phyloP scores from a whole-genome alignment of 768 basidiomycete species.

The Russula olivacea region DNA sequence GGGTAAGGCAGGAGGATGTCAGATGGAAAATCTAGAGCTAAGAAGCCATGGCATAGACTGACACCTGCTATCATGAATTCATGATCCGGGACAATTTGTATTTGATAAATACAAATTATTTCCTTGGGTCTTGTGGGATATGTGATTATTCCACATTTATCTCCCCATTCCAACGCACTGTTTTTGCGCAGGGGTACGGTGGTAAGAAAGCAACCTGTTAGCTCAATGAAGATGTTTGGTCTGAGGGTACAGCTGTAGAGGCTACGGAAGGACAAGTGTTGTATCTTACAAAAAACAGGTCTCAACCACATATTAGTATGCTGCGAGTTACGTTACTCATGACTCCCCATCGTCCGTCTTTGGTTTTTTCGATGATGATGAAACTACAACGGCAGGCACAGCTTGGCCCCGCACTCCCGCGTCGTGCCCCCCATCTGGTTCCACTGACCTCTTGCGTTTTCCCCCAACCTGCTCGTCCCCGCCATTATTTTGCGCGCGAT shows the following conservation, averaged over 20 bases:
- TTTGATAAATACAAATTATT: background rate
- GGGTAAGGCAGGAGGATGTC: background rate
- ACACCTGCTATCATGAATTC: background rate
- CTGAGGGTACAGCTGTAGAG: background rate
- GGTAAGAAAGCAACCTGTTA: background rate
- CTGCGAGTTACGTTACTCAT: conserved; percentile 8
- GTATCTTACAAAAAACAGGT: conserved; percentile 10
- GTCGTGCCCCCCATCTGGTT: conserved; percentile 73
- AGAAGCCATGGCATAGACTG: background rate
- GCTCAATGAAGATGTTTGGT: background rate
- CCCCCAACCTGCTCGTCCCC: conserved; percentile 50
- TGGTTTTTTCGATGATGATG: conserved; percentile 35
- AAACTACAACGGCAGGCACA: conserved; percentile 42
- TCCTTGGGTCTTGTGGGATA: background rate
- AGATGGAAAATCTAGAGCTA: background rate
- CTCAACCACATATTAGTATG: conserved; percentile 2
- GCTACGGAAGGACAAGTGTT: conserved; percentile 12
- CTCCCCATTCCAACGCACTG: background rate
- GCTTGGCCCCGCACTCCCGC: conserved; percentile 56
- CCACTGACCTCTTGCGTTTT: conserved; percentile 71
- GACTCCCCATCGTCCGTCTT: conserved; percentile 35
- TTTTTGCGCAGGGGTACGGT: background rate
- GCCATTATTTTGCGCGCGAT: conserved; percentile 25
- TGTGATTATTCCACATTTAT: background rate
- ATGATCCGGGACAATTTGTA: background rate